These are phyloP conservation scores for Solanum virginianum DNA, from an alignment of 257 asterid species.

Conservation along the genomic window DNA sequence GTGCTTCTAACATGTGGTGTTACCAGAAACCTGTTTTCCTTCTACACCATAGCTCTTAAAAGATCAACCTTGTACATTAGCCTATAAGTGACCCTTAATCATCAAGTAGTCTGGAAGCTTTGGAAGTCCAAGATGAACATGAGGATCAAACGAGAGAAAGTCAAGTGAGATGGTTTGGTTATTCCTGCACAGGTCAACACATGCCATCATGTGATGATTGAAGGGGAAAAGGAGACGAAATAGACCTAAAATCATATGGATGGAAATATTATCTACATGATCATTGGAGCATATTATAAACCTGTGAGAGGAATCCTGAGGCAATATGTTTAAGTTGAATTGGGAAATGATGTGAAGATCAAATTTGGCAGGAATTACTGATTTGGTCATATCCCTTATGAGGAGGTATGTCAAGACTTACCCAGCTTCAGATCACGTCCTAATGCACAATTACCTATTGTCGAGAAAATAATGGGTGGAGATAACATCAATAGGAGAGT, in stretches of 20 bases:
- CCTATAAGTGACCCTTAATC: neutral
- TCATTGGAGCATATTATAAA: neutral
- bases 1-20: neutral
- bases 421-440: neutral
- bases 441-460: neutral
- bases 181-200: neutral
- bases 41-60: neutral
- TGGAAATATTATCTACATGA: neutral
- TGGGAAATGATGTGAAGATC: neutral
- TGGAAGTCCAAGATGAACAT: neutral
- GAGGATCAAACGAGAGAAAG: neutral
- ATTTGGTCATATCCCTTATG: neutral
- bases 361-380: neutral
- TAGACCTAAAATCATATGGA: neutral
- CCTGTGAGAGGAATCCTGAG: neutral
- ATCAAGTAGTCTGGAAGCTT: neutral
- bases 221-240: neutral
- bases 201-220: neutral
- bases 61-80: neutral
- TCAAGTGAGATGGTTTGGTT: neutral
- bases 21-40: neutral
- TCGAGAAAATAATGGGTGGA: neutral
- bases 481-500: neutral
- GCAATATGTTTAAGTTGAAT: neutral
- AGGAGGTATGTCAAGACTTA: neutral